Percentiles rank a stretch among this genome's conserved stretches.
These are phyloP conservation scores for Sporopachydermia lactativora DNA, from an alignment of 805 yeast genomes.

Conservation along the genomic window DNA sequence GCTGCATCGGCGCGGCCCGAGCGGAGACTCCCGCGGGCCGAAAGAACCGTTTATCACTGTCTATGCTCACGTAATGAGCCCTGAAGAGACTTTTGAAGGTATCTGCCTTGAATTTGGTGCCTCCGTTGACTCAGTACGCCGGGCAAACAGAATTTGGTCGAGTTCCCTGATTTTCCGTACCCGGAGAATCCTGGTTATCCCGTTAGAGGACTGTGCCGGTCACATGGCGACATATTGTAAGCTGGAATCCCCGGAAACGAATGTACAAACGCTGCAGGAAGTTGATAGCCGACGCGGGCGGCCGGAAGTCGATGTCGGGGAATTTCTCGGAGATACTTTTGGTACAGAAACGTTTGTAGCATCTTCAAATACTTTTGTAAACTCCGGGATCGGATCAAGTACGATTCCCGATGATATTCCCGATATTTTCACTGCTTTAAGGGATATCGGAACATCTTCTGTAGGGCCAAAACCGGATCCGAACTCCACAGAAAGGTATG, in stretches of 20 bases:
- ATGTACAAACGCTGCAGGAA: not conserved
- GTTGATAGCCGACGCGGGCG: not conserved
- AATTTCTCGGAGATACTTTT: not conserved
- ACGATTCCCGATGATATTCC: not conserved
- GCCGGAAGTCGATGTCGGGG: not conserved
- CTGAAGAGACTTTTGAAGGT: not conserved
- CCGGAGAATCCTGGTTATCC: not conserved
- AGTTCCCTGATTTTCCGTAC: not conserved
- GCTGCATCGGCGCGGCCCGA: too few species aligned
- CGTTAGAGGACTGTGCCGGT: not conserved
- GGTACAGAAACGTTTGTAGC: not conserved
- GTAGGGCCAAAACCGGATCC: too few species aligned
- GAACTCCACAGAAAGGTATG: too few species aligned
- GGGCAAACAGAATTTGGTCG: slow-evolving; percentile 1
- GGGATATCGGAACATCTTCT: too few species aligned
- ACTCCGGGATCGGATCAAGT: not conserved
- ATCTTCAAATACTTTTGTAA: not conserved
- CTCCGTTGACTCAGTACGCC: not conserved
- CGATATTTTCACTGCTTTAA: not conserved
- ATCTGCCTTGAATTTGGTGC: not conserved
- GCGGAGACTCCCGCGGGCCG: too few species aligned
- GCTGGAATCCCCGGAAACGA: not conserved
- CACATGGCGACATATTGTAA: not conserved
- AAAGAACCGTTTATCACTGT: not conserved
- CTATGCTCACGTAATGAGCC: not conserved